Conservation (phyloP, 192 early-diverging fungal species). For the Jimgerdemannia flammicorona region DNA sequence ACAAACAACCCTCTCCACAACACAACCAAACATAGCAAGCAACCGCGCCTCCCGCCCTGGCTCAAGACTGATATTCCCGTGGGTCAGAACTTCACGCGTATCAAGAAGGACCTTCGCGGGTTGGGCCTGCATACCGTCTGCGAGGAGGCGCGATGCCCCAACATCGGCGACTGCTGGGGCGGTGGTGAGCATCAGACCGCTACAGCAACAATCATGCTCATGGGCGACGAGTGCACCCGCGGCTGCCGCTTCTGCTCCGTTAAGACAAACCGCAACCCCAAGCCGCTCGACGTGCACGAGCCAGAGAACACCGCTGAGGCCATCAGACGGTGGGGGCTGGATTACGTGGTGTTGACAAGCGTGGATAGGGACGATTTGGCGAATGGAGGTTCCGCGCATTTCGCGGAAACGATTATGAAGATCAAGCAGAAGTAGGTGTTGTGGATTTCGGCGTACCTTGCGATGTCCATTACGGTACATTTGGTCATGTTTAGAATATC, state of each 20-base stretch:
- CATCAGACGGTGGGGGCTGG: conserved; percentile 91
- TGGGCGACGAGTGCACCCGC: conserved; percentile 98
- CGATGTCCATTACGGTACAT: neutral
- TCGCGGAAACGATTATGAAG: conserved; percentile 85
- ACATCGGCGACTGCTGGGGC: conserved; percentile 99
- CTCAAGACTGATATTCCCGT: conserved; percentile 91
- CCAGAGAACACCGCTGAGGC: conserved; percentile 93
- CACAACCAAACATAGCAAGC: conserved; percentile 22
- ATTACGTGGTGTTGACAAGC: conserved; percentile 96
- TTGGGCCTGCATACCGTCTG: conserved; percentile 96
- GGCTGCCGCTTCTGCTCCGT: conserved; percentile 98
- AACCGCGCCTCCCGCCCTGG: conserved; percentile 83
- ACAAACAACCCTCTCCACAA: neutral
- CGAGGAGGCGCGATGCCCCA: conserved; percentile 96
- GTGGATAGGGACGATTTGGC: conserved; percentile 95
- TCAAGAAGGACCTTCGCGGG: conserved; percentile 91
- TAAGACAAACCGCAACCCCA: conserved; percentile 87
- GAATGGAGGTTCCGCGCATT: conserved; percentile 91
- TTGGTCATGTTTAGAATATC: no score
- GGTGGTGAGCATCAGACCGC: conserved; percentile 87
- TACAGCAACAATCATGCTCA: conserved; percentile 98
- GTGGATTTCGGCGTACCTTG: neutral
- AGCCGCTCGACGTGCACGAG: conserved; percentile 82
- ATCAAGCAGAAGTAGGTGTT: conserved; percentile 75
- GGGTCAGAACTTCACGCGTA: conserved; percentile 71